A percentile compares a stretch with the other conserved stretches of the same genome.
phyloP scores from a whole-genome alignment of 2,329 filamentous ascomycete genomes.

The Arthrobotrys entomopaga region DNA sequence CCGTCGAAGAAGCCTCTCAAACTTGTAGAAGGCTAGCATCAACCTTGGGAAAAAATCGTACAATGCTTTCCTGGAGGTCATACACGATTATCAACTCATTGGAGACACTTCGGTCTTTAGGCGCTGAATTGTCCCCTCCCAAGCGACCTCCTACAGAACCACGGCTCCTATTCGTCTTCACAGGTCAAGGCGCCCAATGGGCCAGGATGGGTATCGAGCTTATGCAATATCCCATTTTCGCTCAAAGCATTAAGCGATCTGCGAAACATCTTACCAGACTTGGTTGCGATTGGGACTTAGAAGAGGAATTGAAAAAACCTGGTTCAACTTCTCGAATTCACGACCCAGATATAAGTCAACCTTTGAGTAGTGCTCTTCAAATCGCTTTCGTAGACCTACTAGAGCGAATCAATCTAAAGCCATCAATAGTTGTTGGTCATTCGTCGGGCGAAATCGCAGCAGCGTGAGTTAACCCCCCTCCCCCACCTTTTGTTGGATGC shows the following conservation, averaged over 20 bases:
- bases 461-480: slow-evolving; percentile 61
- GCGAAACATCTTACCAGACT: too few relatives aligned
- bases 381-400: slow-evolving; percentile 65
- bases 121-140: not conserved
- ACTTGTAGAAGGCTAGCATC: not conserved
- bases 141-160: slow-evolving; percentile 18
- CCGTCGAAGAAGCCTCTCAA: not conserved
- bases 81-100: not conserved
- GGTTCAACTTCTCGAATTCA: slow-evolving; percentile 39
- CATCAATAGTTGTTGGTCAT: slow-evolving; percentile 63
- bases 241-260: too few relatives aligned
- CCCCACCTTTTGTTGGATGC: not conserved
- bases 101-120: not conserved
- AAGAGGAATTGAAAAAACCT: not conserved
- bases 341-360: slow-evolving; percentile 65
- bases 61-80: not conserved
- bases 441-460: slow-evolving; percentile 65
- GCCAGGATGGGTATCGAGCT: slow-evolving; percentile 63
- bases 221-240: too few relatives aligned
- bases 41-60: not conserved
- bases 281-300: too few relatives aligned
- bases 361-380: slow-evolving; percentile 69
- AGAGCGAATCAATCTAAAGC: slow-evolving; percentile 59
- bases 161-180: slow-evolving; percentile 61
- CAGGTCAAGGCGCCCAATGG: slow-evolving; percentile 66